Base-by-base conservation (phyloP, 306 rosid species). In the Vigna unguiculata region DNA sequence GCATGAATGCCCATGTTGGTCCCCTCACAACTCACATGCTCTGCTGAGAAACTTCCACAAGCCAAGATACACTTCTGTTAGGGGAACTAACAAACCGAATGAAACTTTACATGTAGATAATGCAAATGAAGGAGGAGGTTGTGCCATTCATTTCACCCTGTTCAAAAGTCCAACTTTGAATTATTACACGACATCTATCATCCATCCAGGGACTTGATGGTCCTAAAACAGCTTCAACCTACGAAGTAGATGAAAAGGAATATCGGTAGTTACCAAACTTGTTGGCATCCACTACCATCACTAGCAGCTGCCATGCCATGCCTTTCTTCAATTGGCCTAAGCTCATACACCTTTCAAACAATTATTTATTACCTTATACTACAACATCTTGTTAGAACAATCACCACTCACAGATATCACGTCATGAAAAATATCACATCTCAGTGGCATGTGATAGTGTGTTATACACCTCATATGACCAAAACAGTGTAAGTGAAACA, bases 1-100 rank as follows among this genome's bases (percentile, higher is more conserved):
- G 86, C 45, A 75, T 87, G 85, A 80, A 76, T 75, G 78, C 82
- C 85, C 86, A 78, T 78, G 60, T 83, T 83, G 87, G 86, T 85
- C 83, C 89, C 86, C 85, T 81, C 72, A 3, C 69, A 72, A 68
- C 76, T 80, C 86, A 83, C 86, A 82, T 85, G 89, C 77, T 80
- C 17, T 82, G 86, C 54, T 60, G 36, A 71, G 61, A 78, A 81
- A 72, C 72, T 49, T 66, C 66, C 73, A 72, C 58, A 61, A 71
- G 41, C 77, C 55, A 57, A 72, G 24, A 71, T 48, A 71, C 72
- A 78, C 34, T 78, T 74, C 68, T 81, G 54, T 19, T 62, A 22
- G 60, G 4, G 62, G 72, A 36, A 61, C 51, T 73, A 40, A 69
- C 72, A 43, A 20, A 34, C 20, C 20, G 48, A 14, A 12, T 51